Evolutionary conservation across 2,329 filamentous ascomycete species (phyloP).

Genomic region (Hymenoscyphus scutula): DNA sequence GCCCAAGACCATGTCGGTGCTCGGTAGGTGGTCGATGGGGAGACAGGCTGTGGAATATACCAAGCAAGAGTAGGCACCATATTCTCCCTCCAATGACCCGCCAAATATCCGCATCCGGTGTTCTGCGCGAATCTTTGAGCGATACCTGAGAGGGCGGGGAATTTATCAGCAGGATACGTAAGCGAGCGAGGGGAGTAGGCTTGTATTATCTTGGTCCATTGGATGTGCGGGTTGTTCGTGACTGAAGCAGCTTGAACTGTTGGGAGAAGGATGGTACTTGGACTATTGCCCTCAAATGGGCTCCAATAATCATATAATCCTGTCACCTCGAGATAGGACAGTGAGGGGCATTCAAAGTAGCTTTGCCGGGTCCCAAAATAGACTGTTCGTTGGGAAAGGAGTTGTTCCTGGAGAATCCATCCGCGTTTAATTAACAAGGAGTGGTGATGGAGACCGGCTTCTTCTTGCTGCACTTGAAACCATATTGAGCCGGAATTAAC

Average conservation of each 20-base stretch:
- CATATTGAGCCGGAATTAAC: background rate
- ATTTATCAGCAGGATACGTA: background rate
- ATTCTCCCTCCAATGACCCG: background rate
- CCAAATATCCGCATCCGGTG: background rate
- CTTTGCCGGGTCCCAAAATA: constrained; percentile 12
- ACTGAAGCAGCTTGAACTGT: too few relatives aligned
- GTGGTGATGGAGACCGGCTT: background rate
- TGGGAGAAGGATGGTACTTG: too few relatives aligned
- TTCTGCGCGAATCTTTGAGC: background rate
- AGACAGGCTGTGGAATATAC: background rate
- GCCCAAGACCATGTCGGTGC: background rate
- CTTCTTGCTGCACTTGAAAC: background rate
- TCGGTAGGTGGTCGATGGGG: background rate
- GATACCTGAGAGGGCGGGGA: background rate
- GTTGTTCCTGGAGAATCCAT: constrained; percentile 18
- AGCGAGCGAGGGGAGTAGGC: background rate
- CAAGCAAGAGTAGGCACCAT: background rate
- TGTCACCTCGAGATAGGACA: background rate
- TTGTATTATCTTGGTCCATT: background rate
- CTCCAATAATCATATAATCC: too few relatives aligned
- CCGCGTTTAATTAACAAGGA: constrained; percentile 8
- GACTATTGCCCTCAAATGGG: too few relatives aligned
- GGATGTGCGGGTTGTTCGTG: too few relatives aligned
- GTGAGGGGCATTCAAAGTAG: constrained; percentile 13
- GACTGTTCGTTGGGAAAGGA: constrained; percentile 12